Conservation (phyloP, 139 green algal species). For the Picochlorum costavermella region DNA sequence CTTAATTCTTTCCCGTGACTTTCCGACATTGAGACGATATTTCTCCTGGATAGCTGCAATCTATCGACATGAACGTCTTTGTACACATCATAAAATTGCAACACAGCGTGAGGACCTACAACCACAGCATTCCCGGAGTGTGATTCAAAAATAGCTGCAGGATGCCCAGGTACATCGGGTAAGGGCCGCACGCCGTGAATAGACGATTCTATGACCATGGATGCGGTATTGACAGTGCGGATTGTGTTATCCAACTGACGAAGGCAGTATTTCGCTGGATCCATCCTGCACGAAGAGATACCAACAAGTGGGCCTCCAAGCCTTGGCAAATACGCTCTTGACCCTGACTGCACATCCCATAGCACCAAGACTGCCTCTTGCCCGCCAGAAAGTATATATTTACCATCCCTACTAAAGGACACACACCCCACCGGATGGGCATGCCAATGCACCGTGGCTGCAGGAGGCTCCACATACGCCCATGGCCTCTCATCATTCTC, state of each 20-base stretch:
- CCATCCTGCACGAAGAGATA: constrained; percentile 26
- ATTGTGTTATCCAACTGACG: constrained; percentile 65
- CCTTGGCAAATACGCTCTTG: constrained; percentile 47
- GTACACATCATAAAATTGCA: constrained; percentile 60
- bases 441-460: constrained; percentile 80
- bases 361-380: constrained; percentile 70
- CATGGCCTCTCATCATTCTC: background rate
- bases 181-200: constrained; percentile 44
- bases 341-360: constrained; percentile 56
- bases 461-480: constrained; percentile 5
- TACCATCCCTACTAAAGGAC: constrained; percentile 61
- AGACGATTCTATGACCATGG: constrained; percentile 34
- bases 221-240: constrained; percentile 43
- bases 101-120: constrained; percentile 32
- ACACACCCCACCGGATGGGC: constrained; percentile 55
- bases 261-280: constrained; percentile 49
- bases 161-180: constrained; percentile 1
- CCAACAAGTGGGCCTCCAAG: constrained; percentile 55
- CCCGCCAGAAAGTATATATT: constrained; percentile 74
- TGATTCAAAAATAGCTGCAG: constrained; percentile 13
- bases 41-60: constrained; percentile 49
- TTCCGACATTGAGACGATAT: constrained; percentile 35
- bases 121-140: constrained; percentile 38
- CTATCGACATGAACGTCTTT: constrained; percentile 38
- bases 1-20: constrained; percentile 11